These are phyloP conservation scores for Mediolabrus comicus DNA, from an alignment of 108 stramenopile genomes.

Conservation along the genomic window DNA sequence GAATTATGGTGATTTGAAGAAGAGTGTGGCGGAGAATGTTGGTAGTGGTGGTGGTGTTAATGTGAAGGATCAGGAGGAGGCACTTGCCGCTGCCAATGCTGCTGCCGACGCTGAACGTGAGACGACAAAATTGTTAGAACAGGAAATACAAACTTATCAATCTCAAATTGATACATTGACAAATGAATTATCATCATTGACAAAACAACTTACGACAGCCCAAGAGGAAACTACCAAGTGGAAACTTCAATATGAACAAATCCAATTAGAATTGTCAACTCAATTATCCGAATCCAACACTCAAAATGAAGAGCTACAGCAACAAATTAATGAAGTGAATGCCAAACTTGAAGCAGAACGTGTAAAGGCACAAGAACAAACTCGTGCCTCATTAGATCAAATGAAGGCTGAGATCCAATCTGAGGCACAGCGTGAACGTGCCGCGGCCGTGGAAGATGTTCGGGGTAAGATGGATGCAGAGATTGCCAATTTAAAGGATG, in stretches of 20 bases:
- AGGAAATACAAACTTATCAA: conserved; percentile 14
- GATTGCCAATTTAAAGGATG: conserved; percentile 36
- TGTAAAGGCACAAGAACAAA: background rate
- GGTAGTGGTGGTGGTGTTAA: background rate
- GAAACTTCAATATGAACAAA: conserved; percentile 13
- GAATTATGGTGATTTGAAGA: conserved; percentile 40
- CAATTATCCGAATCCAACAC: background rate
- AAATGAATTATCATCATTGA: background rate
- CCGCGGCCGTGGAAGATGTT: conserved; percentile 26
- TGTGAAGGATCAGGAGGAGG: background rate
- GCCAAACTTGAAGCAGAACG: background rate
- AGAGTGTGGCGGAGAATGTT: background rate
- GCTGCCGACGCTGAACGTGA: background rate
- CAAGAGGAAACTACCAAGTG: conserved; percentile 15
- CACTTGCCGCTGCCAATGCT: background rate
- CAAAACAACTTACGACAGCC: background rate
- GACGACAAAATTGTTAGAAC: background rate
- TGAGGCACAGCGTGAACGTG: conserved; percentile 1
- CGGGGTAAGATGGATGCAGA: conserved; percentile 35
- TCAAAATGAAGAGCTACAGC: conserved; percentile 9
- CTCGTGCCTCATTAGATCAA: background rate
- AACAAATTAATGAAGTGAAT: conserved; percentile 6
- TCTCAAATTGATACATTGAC: conserved; percentile 9
- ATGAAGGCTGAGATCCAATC: conserved; percentile 7
- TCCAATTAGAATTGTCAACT: conserved; percentile 8